Base-by-base conservation (phyloP, 345 rosid genomes). In the Corchorus capsularis region DNA sequence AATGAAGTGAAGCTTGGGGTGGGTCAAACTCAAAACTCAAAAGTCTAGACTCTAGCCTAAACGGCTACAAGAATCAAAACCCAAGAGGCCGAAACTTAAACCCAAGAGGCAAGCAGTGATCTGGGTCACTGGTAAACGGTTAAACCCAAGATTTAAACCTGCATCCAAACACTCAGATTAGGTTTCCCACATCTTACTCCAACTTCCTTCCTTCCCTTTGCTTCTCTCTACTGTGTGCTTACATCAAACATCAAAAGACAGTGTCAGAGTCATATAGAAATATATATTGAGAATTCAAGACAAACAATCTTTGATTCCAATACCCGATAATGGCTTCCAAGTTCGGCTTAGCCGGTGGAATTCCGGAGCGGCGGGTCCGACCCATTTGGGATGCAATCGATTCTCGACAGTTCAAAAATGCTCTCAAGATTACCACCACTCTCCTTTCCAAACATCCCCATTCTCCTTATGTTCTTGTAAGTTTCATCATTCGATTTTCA, bases 321-420 rank as follows among this genome's bases (percentile, higher is more conserved):
- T n/a, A 37, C 16, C 66, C n/a, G 1, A 43, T 16, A 72, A 93
- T 96, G 99, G 88, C 99, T 37, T 93, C 99, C 45, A 96, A 92
- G 85, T 88, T 92, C 79, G 98, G 97, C 1, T 80, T 91, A 47
- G 96, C 98, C 41, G 98, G 97, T 35, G 99, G 99, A 63, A 89
- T 96, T 47, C 99, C 99, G 87, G 99, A 96, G 92, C 96, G 99
- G 20, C 92, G 97, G 53, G 94, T 96, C 54, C 94, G 98, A 41
- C 97, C 97, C 37, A 87, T 96, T 56, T 92, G 98, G 98, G 99
- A 96, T 78, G 97, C 99, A 37, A 87, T 96, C 71, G 98, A 96
- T 82, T 92, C 99, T 46, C 97, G 99, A 10, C 99, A 96, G 84
- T 96, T 87, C 82, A 96, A 93, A 82, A 93, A 83, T 63, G 99